Conservation (phyloP, 108 stramenopile species). For the Nitzschia sp. region DNA sequence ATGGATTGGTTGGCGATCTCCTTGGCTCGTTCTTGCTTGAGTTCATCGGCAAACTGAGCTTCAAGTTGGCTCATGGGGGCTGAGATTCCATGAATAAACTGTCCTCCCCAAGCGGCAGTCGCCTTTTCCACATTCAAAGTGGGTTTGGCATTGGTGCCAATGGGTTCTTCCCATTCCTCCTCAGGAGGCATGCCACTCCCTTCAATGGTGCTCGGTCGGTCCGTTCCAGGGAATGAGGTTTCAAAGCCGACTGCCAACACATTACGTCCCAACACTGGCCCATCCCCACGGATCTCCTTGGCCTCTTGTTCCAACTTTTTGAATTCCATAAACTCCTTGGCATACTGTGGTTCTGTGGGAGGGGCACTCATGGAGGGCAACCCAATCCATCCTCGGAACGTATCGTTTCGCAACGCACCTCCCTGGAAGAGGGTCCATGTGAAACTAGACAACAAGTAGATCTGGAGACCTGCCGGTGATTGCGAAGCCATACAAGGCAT, state of each 20-base stretch:
- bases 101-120: constrained; percentile 28
- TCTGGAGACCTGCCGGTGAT: constrained; percentile 75
- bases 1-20: constrained; percentile 18
- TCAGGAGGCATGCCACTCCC: constrained; percentile 28
- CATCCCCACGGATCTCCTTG: constrained; percentile 49
- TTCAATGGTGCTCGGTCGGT: constrained; percentile 49
- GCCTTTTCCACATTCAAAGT: constrained; percentile 23
- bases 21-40: constrained; percentile 37
- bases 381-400: constrained; percentile 51
- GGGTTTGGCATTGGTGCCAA: constrained; percentile 2
- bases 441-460: constrained; percentile 77
- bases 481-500: constrained; percentile 86
- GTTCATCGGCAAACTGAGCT: constrained; percentile 23
- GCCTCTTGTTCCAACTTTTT: constrained; percentile 68
- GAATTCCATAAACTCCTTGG: constrained; percentile 69
- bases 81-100: constrained; percentile 49
- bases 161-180: not conserved
- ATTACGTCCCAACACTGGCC: constrained; percentile 45
- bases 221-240: constrained; percentile 52
- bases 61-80: constrained; percentile 40
- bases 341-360: constrained; percentile 56
- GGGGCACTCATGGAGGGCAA: constrained; percentile 62
- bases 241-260: constrained; percentile 51
- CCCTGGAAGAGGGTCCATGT: constrained; percentile 76
- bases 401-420: constrained; percentile 64